Percentiles rank a stretch among this genome's conserved stretches.
These are phyloP conservation scores for Aphanomyces cochlioides DNA, from an alignment of 352 stramenopile species.

Conservation along the genomic window DNA sequence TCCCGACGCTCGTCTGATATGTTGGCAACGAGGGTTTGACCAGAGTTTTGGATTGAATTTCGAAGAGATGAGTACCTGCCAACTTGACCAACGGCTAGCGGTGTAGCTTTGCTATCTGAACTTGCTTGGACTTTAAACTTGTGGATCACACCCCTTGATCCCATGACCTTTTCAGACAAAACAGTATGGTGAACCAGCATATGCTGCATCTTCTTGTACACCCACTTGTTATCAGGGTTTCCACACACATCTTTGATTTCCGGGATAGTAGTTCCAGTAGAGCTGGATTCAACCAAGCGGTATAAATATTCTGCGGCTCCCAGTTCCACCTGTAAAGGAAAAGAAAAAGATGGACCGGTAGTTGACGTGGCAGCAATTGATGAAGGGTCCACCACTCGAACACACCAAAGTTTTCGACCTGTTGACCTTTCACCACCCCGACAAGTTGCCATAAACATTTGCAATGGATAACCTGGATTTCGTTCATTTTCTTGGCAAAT, in stretches of 20 bases:
- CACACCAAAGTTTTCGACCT: conserved; percentile 75
- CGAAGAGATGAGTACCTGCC: conserved; percentile 54
- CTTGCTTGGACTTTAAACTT: conserved; percentile 46
- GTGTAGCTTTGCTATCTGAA: neutral
- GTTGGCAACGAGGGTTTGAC: conserved; percentile 5
- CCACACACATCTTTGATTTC: conserved; percentile 73
- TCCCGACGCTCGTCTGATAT: neutral
- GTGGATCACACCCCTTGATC: conserved; percentile 32
- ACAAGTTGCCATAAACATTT: conserved; percentile 76
- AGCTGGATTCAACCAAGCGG: neutral
- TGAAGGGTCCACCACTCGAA: conserved; percentile 39
- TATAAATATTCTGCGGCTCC: conserved; percentile 14
- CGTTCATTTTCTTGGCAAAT: conserved; percentile 71
- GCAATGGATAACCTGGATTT: conserved; percentile 54
- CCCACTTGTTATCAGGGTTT: conserved; percentile 39
- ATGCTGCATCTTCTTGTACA: conserved; percentile 24
- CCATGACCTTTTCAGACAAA: conserved; percentile 2
- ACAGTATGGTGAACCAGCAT: conserved; percentile 10
- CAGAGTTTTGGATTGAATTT: neutral
- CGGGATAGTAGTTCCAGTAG: conserved; percentile 62
- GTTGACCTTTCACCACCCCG: conserved; percentile 38
- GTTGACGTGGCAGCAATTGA: neutral
- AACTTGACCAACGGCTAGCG: conserved; percentile 33
- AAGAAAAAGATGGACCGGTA: neutral
- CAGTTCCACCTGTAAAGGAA: neutral